Evolutionary conservation across 176 grass and related monocot species (phyloP).

Genomic region (Melocanna baccifera): DNA sequence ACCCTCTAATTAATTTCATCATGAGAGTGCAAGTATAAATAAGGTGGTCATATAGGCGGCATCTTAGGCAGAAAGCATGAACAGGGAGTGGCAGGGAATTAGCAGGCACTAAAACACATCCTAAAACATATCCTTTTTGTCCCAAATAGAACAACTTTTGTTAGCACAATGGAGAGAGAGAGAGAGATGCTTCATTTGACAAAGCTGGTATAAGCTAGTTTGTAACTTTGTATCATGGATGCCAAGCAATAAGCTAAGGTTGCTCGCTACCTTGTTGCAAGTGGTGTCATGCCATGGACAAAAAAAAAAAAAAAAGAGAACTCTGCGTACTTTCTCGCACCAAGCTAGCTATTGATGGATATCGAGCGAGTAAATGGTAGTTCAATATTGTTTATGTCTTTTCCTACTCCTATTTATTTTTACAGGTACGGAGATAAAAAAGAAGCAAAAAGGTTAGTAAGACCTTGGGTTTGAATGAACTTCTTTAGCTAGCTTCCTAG

Average conservation of each 20-base stretch:
- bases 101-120: slow-evolving; percentile 7
- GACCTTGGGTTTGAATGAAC: slow-evolving; percentile 15
- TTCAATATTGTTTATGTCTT: neutral
- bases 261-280: neutral
- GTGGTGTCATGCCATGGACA: slow-evolving; percentile 8
- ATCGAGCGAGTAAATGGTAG: neutral
- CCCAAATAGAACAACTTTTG: neutral
- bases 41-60: neutral
- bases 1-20: neutral
- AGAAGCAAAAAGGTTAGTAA: neutral
- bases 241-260: neutral
- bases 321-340: neutral
- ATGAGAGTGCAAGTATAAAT: neutral
- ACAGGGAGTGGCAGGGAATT: neutral
- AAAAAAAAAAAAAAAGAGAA: neutral
- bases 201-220: neutral
- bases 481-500: neutral
- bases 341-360: neutral
- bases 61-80: slow-evolving; percentile 41
- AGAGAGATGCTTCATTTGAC: slow-evolving; percentile 7
- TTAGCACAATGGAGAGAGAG: neutral
- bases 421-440: neutral
- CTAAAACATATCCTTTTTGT: slow-evolving; percentile 5
- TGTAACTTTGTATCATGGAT: neutral
- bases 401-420: neutral